Percentiles rank a stretch among this genome's conserved stretches.
These are phyloP conservation scores for Mucor plumbeus DNA, from an alignment of 371 early-diverging fungal species.

Conservation along the genomic window DNA sequence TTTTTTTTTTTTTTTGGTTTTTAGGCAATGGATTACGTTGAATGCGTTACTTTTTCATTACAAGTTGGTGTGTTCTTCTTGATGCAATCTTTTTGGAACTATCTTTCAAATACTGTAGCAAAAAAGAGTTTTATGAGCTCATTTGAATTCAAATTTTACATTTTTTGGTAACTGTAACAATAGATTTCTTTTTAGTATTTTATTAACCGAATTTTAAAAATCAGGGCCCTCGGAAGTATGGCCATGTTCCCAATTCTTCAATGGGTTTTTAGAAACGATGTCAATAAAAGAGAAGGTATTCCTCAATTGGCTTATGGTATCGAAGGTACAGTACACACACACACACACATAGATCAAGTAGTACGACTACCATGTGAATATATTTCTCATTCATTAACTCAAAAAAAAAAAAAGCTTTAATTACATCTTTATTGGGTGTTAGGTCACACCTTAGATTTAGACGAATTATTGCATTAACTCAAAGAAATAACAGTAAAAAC, in stretches of 20 bases:
- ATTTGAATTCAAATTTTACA: slow-evolving; percentile 46
- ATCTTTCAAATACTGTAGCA: slow-evolving; percentile 44
- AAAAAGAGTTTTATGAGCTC: slow-evolving; percentile 48
- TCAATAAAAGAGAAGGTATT: slow-evolving; percentile 35
- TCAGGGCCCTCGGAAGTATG: slow-evolving; percentile 41
- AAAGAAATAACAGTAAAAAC: slow-evolving; percentile 14
- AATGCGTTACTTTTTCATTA: slow-evolving; percentile 44
- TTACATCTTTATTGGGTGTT: slow-evolving; percentile 35
- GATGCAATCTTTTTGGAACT: slow-evolving; percentile 55
- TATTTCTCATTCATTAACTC: background rate
- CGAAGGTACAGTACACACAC: slow-evolving; percentile 31
- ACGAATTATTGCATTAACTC: slow-evolving; percentile 29
- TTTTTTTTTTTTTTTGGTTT: background rate
- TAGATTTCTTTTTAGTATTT: background rate
- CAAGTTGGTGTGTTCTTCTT: slow-evolving; percentile 44
- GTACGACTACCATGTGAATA: slow-evolving; percentile 10
- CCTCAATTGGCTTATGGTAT: slow-evolving; percentile 43
- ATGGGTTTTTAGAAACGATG: slow-evolving; percentile 33
- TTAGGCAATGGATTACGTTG: slow-evolving; percentile 42
- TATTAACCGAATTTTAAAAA: background rate
- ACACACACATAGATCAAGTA: background rate
- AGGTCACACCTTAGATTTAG: slow-evolving; percentile 43
- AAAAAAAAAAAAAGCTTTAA: slow-evolving; percentile 9
- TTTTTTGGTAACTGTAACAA: slow-evolving; percentile 34
- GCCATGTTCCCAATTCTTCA: slow-evolving; percentile 46